Conservation (phyloP, 495 filamentous ascomycete genomes). For the Penicillium argentinense region DNA sequence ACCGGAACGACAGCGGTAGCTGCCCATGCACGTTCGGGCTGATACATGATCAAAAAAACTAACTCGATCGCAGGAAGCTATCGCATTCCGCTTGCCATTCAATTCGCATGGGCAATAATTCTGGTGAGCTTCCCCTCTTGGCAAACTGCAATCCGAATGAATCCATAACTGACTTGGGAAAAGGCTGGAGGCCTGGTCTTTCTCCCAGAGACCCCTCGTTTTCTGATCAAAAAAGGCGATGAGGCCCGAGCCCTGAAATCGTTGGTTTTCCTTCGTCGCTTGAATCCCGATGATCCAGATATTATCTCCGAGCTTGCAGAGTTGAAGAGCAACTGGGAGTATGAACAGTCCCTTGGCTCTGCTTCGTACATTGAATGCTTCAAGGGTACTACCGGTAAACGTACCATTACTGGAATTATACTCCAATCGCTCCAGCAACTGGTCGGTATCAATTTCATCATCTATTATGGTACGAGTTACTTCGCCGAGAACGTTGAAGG, state of each 20-base stretch:
- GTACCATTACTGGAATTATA: slow-evolving; percentile 67
- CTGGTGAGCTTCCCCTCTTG: slow-evolving; percentile 40
- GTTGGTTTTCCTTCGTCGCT: slow-evolving; percentile 63
- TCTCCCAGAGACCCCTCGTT: slow-evolving; percentile 82
- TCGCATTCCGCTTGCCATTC: slow-evolving; percentile 75
- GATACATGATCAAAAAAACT: not conserved
- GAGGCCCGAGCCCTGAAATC: slow-evolving; percentile 59
- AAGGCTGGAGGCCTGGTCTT: slow-evolving; percentile 57
- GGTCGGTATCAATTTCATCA: slow-evolving; percentile 69
- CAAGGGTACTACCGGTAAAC: slow-evolving; percentile 50
- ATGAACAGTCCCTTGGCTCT: slow-evolving; percentile 60
- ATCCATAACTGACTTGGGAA: not conserved
- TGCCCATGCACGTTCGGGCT: slow-evolving; percentile 16
- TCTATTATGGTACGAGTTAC: slow-evolving; percentile 72
- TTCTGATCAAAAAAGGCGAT: slow-evolving; percentile 65
- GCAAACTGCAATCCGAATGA: not conserved
- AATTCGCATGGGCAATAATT: slow-evolving; percentile 75
- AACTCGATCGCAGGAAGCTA: slow-evolving; percentile 41
- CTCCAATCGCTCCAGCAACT: slow-evolving; percentile 77
- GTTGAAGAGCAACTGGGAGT: slow-evolving; percentile 73
- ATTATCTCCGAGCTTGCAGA: slow-evolving; percentile 67
- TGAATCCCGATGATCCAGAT: slow-evolving; percentile 58
- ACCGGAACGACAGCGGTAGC: slow-evolving; percentile 53
- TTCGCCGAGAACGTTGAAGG: slow-evolving; percentile 56
- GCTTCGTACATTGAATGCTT: slow-evolving; percentile 10